Conservation (phyloP, 805 yeast genomes). For the Kodamaea neixiangensis region DNA sequence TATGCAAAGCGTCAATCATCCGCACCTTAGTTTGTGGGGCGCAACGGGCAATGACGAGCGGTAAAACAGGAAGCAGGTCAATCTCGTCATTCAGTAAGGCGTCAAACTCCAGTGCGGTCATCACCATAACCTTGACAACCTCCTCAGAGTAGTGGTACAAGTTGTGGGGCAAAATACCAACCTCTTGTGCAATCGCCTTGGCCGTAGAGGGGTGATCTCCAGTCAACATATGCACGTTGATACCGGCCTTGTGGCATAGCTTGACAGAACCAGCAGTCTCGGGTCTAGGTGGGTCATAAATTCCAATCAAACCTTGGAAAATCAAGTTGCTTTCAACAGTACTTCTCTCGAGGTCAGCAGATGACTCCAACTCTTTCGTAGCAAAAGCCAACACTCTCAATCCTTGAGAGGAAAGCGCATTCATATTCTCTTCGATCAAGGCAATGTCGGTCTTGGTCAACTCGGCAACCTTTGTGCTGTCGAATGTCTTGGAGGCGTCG, state of each 20-base stretch:
- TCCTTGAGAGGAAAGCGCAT: constrained; percentile 62
- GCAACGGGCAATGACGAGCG: constrained; percentile 43
- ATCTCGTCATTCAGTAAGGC: constrained; percentile 32
- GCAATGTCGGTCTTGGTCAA: constrained; percentile 44
- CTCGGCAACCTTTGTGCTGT: constrained; percentile 18
- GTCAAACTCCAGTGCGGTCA: constrained; percentile 42
- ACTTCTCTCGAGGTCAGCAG: constrained; percentile 29
- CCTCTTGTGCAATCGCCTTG: constrained; percentile 76
- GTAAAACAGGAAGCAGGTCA: constrained; percentile 38
- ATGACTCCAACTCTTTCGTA: constrained; percentile 26
- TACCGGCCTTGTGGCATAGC: constrained; percentile 71
- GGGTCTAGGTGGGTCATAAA: constrained; percentile 76
- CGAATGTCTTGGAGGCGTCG: constrained; percentile 14
- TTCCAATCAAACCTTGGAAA: constrained; percentile 71
- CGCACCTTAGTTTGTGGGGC: constrained; percentile 45
- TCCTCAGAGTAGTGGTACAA: constrained; percentile 56
- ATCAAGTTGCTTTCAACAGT: constrained; percentile 53
- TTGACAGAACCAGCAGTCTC: constrained; percentile 69
- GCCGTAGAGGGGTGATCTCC: constrained; percentile 85
- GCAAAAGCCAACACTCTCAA: constrained; percentile 65
- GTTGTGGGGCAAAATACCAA: constrained; percentile 65
- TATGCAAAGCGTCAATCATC: constrained; percentile 43
- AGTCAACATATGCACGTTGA: constrained; percentile 78
- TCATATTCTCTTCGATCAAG: constrained; percentile 56
- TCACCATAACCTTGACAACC: constrained; percentile 50